Base-by-base conservation (phyloP, 768 basidiomycete genomes). In the Nidularia sp. region DNA sequence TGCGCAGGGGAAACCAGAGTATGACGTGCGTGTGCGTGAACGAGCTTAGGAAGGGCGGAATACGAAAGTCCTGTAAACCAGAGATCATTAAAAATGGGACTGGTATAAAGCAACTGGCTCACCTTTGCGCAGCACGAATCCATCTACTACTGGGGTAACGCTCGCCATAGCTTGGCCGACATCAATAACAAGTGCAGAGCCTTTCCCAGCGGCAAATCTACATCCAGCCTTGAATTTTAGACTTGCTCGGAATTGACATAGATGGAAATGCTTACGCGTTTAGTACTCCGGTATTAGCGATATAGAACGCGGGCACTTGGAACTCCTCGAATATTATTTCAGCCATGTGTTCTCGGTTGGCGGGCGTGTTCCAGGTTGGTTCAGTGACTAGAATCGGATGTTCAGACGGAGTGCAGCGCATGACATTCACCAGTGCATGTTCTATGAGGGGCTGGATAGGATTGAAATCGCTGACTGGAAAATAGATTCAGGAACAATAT, bases 321-420 rank as follows among this genome's bases (percentile, higher is more conserved):
- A 97, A 96, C 59, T 96, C 88, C 69, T 99, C 97, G 62, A 98
- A 98, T 85, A 97, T 90, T 45, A 97, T 89, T 71, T 98, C 93
- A 8, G 93, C 90, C 87, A 98, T 90, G 50, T 88, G 81, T 72
- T 98, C 93, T 54, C 96, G 76, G 63, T 97, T 93, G n/a, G 85
- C 85, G 18, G 85, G 76, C 0, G 93, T 91, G 65, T 98, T 98
- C 97, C 97, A 99, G 2, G 94, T 86, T 5, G 94, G 89, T 66
- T 99, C 97, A 0, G 97, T 98, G 6, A 94, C 81, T 41, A 99
- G 81, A 42, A 98, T 70, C 1, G 97, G 97, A 62, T 97, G 95
- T 59, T 98, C 93, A 4, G 85, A 71, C 2, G 91, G 77, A 57
- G 84, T 83, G 52, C 84, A 82, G 18, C 81, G 81, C 77, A 98